Evolutionary conservation across 169 alveolate species (phyloP), one percentile per base, ranked within the genome.

Genomic region (Toxoplasma gondii): DNA sequence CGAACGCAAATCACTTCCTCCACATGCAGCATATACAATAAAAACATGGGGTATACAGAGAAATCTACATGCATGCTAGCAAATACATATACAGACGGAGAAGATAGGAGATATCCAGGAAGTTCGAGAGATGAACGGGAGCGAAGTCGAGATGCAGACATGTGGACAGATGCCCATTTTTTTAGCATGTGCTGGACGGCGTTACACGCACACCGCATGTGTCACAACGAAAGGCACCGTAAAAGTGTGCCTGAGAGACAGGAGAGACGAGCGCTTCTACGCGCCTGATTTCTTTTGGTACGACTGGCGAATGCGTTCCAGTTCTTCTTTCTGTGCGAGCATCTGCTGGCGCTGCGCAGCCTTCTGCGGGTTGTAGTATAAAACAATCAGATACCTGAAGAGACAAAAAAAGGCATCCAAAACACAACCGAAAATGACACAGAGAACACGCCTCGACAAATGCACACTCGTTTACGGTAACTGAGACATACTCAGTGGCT

Each of bases 281-380:
- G 86, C 45, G 22, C 49, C 45, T 27, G 83, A 12, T 38, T 78
- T 82, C 90, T 38, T 43, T 39, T 38, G 53, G 67, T 82, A 82
- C 64, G 90, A 82, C 90, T 82, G 69, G 64, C 95, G 92, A 31
- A 95, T 94, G 67, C 88, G 39, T 88, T 88, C 95, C 31, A 95
- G 91, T 45, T 94, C 95, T 64, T 97, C 98, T 88, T 97, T 96
- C 95, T 97, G 95, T 94, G 94, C 97, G 94, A 97, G 96, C 88
- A 97, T 98, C 54, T 97, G 96, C 87, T 96, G 97, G 96, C 96
- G 96, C 95, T 97, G 96, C 97, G 97, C 97, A 87, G 97, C 97
- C 95, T 97, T 97, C 74, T 96, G 96, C 64, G 98, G 98, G 93
- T 97, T 97, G 96, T 97, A 98, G 95, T 98, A 98, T 88, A 98